Evolutionary conservation across 2,329 filamentous ascomycete species (phyloP), one percentile per base, ranked within the genome.

Genomic region (Colletotrichum karsti): DNA sequence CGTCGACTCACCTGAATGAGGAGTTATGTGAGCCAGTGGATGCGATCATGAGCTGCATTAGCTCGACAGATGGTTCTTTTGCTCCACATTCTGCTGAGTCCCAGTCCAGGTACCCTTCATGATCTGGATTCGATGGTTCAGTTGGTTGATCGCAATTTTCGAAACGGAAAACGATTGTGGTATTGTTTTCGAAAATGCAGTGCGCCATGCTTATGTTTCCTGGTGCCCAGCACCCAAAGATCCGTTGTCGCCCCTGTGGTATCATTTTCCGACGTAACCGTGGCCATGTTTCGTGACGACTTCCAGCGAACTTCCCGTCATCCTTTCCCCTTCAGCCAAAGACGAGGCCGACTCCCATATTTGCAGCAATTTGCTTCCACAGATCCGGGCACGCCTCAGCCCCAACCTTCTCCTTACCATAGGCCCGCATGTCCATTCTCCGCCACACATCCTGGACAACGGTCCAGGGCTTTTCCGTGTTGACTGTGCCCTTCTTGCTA

Each of bases 381-480:
- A 67, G 20, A 13, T 63, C 46, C n/a, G 66, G 60, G 7, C 56
- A 53, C 30, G 66, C 37, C 46, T 69, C 51, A n/a, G 66, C 35
- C 28, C 66, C 60, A 24, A 61, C 56, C 28, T 64, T 18, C 48
- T 60, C 41, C 41, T 69, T 60, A 51, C 66, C 51, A 15, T 61
- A 39, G 57, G 64, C 60, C 15, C 64, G 66, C 60, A 70, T 68
- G n/a, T 70, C 69, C 44, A 65, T 60, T 35, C 66, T 56, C 22
- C 66, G 54, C 69, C 69, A 70, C 24, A 70, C 57, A 24, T 69
- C 69, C 33, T 63, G 50, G 22, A 70, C 46, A 13, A 70, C 69
- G 28, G 58, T 60, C 66, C 69, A 70, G 10, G 69, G 66, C 48
- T 65, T 69, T 7, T 65, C 61, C 28, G 66, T 65, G 41, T 69